A percentile compares a stretch with the other conserved stretches of the same genome.
These are phyloP conservation scores for Carex parvula DNA, from an alignment of 176 grass and related monocot species.

Conservation along the genomic window DNA sequence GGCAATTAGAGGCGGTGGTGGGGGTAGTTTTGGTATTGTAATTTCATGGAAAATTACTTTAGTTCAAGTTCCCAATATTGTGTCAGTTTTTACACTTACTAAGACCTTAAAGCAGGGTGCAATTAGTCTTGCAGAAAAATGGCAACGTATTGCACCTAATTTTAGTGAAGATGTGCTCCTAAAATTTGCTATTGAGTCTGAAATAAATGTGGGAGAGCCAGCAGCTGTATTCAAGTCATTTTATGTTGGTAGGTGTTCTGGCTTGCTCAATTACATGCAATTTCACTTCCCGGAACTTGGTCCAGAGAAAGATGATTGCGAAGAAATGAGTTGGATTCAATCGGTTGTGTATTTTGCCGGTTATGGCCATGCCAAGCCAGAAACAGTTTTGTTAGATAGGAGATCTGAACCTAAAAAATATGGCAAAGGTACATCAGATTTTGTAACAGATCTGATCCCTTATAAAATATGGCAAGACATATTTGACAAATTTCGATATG, in stretches of 20 bases:
- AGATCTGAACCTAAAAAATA: constrained; percentile 26
- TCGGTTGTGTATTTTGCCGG: constrained; percentile 54
- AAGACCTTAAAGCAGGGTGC: neutral
- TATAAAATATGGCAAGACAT: constrained; percentile 30
- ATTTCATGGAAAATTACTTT: constrained; percentile 58
- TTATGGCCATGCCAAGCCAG: constrained; percentile 29
- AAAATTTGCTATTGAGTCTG: no score
- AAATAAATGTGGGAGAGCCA: neutral
- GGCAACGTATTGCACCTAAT: constrained; percentile 55
- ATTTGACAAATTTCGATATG: constrained; percentile 34
- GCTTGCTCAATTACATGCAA: no score
- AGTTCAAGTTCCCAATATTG: constrained; percentile 43
- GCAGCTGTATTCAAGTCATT: no score
- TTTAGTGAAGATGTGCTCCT: constrained; percentile 47
- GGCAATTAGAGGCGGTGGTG: constrained; percentile 63
- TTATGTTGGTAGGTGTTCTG: no score
- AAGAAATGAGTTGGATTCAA: constrained; percentile 55
- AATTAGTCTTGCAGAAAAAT: constrained; percentile 33
- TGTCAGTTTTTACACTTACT: constrained; percentile 36
- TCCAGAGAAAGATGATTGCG: constrained; percentile 38
- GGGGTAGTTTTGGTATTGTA: constrained; percentile 59
- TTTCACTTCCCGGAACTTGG: constrained; percentile 35
- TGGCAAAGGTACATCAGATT: constrained; percentile 69
- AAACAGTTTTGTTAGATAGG: constrained; percentile 39
- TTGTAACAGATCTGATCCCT: constrained; percentile 33